These are phyloP conservation scores for Teunomyces aglyptinius DNA, from an alignment of 805 yeast species.

Conservation along the genomic window DNA sequence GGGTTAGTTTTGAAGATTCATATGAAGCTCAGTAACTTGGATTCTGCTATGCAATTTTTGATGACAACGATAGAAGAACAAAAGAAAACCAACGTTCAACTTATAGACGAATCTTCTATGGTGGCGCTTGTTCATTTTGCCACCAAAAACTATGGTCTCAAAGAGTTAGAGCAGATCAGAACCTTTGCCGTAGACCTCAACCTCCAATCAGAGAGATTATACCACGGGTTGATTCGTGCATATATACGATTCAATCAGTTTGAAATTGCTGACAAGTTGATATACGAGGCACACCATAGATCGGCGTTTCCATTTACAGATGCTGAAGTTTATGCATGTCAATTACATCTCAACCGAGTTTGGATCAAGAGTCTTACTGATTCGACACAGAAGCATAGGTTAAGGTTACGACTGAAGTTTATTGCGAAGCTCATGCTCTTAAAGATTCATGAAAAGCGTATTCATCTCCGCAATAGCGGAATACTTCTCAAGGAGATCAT, in stretches of 20 bases:
- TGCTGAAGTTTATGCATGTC: slow-evolving; percentile 24
- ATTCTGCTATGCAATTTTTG: slow-evolving; percentile 27
- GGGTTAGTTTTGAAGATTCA: slow-evolving; percentile 28
- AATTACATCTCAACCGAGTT: slow-evolving; percentile 27
- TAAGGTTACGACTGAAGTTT: slow-evolving; percentile 10
- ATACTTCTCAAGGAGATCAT: slow-evolving; percentile 27
- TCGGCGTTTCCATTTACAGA: slow-evolving; percentile 29
- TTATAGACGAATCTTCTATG: slow-evolving; percentile 18
- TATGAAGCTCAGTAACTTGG: slow-evolving; percentile 24
- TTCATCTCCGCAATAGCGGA: slow-evolving; percentile 11
- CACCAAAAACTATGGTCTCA: slow-evolving; percentile 18
- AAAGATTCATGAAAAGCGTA: slow-evolving; percentile 7
- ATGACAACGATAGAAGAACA: slow-evolving; percentile 19
- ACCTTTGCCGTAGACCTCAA: slow-evolving; percentile 16
- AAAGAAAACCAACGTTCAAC: slow-evolving; percentile 8
- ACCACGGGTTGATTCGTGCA: slow-evolving; percentile 25
- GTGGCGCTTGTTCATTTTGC: slow-evolving; percentile 20
- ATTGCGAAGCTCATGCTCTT: slow-evolving; percentile 12
- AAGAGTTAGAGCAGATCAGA: slow-evolving; percentile 17
- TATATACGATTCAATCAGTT: slow-evolving; percentile 29
- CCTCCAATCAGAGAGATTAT: slow-evolving; percentile 24
- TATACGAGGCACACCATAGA: slow-evolving; percentile 29
- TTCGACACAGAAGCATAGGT: slow-evolving; percentile 7
- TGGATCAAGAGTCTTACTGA: slow-evolving; percentile 23
- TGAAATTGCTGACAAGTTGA: slow-evolving; percentile 31